Evolutionary conservation across 192 early-diverging fungal species (phyloP).

Genomic region (Rhizophagus sp.): DNA sequence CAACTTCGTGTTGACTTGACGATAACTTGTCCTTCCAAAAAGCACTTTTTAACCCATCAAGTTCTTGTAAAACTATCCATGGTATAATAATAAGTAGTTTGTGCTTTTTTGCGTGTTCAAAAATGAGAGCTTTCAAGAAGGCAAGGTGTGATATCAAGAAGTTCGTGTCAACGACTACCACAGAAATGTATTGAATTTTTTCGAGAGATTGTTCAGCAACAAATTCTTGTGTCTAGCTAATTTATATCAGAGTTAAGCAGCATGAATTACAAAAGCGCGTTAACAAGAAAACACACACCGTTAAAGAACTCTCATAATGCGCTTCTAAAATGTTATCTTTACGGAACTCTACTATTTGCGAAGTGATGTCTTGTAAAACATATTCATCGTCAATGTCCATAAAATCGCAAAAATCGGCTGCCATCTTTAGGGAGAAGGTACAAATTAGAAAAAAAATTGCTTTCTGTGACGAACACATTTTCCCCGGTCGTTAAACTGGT

Average conservation of each 20-base stretch:
- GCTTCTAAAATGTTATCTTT: not conserved
- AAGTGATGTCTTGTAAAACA: constrained; percentile 21
- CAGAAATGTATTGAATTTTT: not conserved
- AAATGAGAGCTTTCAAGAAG: constrained; percentile 43
- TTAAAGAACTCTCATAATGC: not conserved
- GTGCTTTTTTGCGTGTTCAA: constrained; percentile 13
- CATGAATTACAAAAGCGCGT: not conserved
- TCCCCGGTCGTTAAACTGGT: too few species aligned
- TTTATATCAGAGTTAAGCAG: not conserved
- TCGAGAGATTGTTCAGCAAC: not conserved
- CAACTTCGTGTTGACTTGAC: constrained; percentile 31
- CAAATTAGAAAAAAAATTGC: too few species aligned
- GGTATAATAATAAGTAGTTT: constrained; percentile 51
- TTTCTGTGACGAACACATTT: accelerated
- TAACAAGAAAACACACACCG: not conserved
- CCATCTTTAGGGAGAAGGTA: not conserved
- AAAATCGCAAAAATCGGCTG: constrained; percentile 2
- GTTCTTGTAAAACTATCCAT: constrained; percentile 59
- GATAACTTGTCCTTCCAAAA: constrained; percentile 18
- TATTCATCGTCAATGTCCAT: constrained; percentile 34
- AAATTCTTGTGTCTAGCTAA: not conserved
- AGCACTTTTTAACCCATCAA: constrained; percentile 53
- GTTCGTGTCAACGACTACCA: constrained; percentile 58
- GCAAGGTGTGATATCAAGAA: constrained; percentile 55
- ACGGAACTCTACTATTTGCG: constrained; percentile 28